These are phyloP conservation scores for Trichomonascus vanleenenianus DNA, from an alignment of 805 yeast species.

Conservation along the genomic window DNA sequence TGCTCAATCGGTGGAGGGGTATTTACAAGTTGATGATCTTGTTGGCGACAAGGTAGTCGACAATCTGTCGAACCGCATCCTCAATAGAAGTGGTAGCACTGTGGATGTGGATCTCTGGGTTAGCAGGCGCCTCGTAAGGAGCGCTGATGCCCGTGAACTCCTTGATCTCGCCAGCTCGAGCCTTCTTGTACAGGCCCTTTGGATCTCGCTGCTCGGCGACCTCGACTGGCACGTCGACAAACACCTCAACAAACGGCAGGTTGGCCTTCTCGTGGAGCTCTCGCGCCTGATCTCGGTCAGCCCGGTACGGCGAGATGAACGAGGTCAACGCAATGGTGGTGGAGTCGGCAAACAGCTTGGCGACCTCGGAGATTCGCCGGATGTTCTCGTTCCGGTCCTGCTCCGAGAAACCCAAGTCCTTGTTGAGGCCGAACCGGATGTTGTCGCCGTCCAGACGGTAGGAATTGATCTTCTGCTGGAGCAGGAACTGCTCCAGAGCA, in stretches of 20 bases:
- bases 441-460: conserved; percentile 92
- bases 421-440: conserved; percentile 88
- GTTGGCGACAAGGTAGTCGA: conserved; percentile 39
- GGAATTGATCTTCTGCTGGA: conserved; percentile 61
- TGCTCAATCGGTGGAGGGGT: not conserved
- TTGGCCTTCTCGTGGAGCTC: conserved; percentile 67
- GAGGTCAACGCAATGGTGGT: conserved; percentile 82
- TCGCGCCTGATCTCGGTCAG: conserved; percentile 80
- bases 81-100: conserved; percentile 68
- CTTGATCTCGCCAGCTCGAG: conserved; percentile 88
- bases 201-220: conserved; percentile 98
- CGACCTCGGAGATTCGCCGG: conserved; percentile 89
- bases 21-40: conserved; percentile 5
- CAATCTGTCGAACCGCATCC: conserved; percentile 68
- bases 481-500: conserved; percentile 77
- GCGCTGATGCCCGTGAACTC: conserved; percentile 95
- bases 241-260: conserved; percentile 84
- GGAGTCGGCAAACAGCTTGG: conserved; percentile 91
- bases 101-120: conserved; percentile 74
- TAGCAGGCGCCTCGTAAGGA: conserved; percentile 88
- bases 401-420: conserved; percentile 89
- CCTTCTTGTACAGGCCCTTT: conserved; percentile 93
- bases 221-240: conserved; percentile 85
- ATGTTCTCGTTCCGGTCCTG: conserved; percentile 91
- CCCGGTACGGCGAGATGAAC: conserved; percentile 84